These are phyloP conservation scores for Comarum palustre DNA, from an alignment of 306 rosid genomes.

Conservation along the genomic window DNA sequence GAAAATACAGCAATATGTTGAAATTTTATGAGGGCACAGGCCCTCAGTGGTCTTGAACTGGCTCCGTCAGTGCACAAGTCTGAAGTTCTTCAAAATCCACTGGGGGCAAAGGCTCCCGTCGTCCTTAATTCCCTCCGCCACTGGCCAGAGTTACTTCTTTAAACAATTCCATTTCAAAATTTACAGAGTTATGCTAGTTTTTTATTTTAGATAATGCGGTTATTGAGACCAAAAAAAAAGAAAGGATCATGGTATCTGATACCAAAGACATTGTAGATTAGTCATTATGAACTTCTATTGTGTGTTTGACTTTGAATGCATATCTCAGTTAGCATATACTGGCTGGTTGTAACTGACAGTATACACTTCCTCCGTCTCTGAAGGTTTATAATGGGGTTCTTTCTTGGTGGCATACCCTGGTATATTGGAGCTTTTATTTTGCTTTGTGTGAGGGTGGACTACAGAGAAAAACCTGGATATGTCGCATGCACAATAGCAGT, in stretches of 20 bases:
- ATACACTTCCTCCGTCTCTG: slow-evolving; percentile 11
- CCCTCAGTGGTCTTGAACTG: no score
- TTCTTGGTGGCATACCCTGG: slow-evolving; percentile 82
- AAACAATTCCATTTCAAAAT: background rate
- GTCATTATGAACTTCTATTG: background rate
- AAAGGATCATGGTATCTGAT: background rate
- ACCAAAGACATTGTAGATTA: background rate
- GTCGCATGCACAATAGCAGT: slow-evolving; percentile 76
- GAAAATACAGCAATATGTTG: no score
- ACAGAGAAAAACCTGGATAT: slow-evolving; percentile 78
- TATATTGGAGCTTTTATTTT: slow-evolving; percentile 61
- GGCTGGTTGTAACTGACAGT: background rate
- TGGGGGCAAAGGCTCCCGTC: no score
- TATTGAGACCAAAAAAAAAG: no score
- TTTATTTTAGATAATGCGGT: background rate
- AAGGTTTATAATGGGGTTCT: slow-evolving; percentile 75
- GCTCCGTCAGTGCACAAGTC: no score
- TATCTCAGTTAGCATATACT: background rate
- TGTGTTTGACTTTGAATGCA: background rate
- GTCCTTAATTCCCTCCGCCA: no score
- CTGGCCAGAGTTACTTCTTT: background rate
- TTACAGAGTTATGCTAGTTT: background rate
- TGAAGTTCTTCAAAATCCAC: no score
- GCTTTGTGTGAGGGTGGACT: slow-evolving; percentile 59
- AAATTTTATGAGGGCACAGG: no score